A percentile compares a stretch with the other conserved stretches of the same genome.
These are phyloP conservation scores for Lactarius quietus DNA, from an alignment of 768 basidiomycete species.

Conservation along the genomic window DNA sequence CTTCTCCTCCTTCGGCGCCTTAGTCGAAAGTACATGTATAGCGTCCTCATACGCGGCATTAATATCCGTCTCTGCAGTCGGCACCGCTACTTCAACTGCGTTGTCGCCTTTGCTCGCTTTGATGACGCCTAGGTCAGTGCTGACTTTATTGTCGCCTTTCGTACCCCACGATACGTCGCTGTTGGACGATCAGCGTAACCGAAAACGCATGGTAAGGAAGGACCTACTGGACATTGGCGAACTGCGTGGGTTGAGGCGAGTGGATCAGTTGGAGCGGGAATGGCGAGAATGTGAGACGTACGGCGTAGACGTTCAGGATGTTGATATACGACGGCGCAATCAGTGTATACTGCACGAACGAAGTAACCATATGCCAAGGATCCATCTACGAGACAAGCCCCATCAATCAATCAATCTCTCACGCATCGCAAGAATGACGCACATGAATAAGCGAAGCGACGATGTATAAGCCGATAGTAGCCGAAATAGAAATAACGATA, in stretches of 20 bases:
- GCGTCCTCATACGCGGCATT: slow-evolving; percentile 91
- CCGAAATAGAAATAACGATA: slow-evolving; percentile 79
- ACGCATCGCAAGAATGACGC: slow-evolving; percentile 36
- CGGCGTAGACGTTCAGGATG: slow-evolving; percentile 88
- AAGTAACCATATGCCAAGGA: slow-evolving; percentile 98
- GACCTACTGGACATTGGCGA: slow-evolving; percentile 71
- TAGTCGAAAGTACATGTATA: slow-evolving; percentile 71
- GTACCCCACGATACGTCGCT: slow-evolving; percentile 94
- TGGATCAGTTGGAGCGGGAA: slow-evolving; percentile 5
- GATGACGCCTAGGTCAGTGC: slow-evolving; percentile 83
- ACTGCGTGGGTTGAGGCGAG: slow-evolving; percentile 38
- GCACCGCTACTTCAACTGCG: slow-evolving; percentile 83
- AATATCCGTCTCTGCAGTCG: slow-evolving; percentile 85
- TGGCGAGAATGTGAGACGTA: slow-evolving; percentile 33
- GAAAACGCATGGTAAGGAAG: slow-evolving; percentile 11
- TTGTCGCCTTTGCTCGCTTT: slow-evolving; percentile 61
- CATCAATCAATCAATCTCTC: slow-evolving; percentile 12
- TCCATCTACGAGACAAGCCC: slow-evolving; percentile 59
- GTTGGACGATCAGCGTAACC: slow-evolving; percentile 2
- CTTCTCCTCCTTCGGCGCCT: slow-evolving; percentile 67
- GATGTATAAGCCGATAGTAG: slow-evolving; percentile 89
- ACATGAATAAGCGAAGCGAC: slow-evolving; percentile 81
- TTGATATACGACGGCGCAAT: slow-evolving; percentile 94
- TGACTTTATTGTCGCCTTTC: slow-evolving; percentile 87
- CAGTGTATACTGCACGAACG: slow-evolving; percentile 87